Evolutionary conservation across 768 basidiomycete genomes (phyloP).

Genomic region (Suillus hirtellus): DNA sequence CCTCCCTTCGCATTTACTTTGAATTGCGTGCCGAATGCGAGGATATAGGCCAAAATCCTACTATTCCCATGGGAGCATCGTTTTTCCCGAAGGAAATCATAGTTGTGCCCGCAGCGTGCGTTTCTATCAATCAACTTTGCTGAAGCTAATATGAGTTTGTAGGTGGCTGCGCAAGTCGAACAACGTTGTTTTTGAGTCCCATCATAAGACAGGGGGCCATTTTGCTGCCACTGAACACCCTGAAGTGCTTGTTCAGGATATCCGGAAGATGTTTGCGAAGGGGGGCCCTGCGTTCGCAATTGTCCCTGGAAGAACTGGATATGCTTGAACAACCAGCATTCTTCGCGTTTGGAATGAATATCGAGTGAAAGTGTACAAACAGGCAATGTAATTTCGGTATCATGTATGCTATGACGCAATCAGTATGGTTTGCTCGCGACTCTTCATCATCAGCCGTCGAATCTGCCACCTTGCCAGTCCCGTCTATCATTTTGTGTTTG

Average conservation of each 20-base stretch:
- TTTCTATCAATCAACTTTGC: slow-evolving; percentile 9
- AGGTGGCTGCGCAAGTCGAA: slow-evolving; percentile 45
- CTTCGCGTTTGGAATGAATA: no score
- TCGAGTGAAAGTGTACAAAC: not conserved
- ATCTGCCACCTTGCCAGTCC: not conserved
- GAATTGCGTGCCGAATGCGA: slow-evolving; percentile 31
- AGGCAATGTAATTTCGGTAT: slow-evolving; percentile 64
- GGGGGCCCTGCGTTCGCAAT: slow-evolving; percentile 50
- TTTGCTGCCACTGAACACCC: slow-evolving; percentile 58
- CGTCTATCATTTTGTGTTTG: not conserved
- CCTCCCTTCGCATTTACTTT: slow-evolving; percentile 60
- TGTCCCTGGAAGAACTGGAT: slow-evolving; percentile 47
- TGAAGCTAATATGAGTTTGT: slow-evolving; percentile 9
- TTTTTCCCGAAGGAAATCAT: slow-evolving; percentile 52
- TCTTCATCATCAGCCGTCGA: not conserved
- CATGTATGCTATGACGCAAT: slow-evolving; percentile 42
- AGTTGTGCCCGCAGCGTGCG: slow-evolving; percentile 39
- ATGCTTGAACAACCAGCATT: slow-evolving; percentile 20
- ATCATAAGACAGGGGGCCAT: slow-evolving; percentile 56
- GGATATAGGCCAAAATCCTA: not conserved
- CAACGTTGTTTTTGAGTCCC: slow-evolving; percentile 46
- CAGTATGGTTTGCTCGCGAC: not conserved
- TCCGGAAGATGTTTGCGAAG: slow-evolving; percentile 58
- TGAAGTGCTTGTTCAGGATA: slow-evolving; percentile 45
- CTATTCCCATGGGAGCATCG: slow-evolving; percentile 50